Conservation (phyloP, 2,329 filamentous ascomycete genomes). For the Thielaviopsis ethacetica region DNA sequence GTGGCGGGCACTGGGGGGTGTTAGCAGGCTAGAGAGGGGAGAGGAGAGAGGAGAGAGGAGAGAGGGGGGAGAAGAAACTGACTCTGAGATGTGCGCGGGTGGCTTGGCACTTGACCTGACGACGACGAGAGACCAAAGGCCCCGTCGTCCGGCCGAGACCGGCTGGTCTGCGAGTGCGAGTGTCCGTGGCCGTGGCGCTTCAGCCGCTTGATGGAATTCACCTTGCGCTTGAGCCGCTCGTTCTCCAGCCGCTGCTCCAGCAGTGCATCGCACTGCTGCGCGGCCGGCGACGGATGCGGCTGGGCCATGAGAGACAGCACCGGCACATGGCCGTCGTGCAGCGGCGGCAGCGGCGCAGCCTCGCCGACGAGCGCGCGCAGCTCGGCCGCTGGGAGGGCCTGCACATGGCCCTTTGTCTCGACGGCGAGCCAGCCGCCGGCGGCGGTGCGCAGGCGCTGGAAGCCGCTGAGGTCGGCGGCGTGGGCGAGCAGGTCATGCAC, state of each 20-base stretch:
- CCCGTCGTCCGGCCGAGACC: background rate
- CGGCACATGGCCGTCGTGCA: background rate
- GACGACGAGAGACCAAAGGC: background rate
- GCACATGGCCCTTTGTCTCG: constrained; percentile 83
- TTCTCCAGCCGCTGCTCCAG: constrained; percentile 96
- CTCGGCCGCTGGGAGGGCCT: constrained; percentile 21
- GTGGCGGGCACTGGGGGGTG: background rate
- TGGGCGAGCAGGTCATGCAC: constrained; percentile 79
- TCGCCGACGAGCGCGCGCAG: background rate
- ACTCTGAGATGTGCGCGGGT: background rate
- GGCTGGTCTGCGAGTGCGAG: background rate
- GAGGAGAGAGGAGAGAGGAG: background rate
- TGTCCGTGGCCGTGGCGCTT: background rate
- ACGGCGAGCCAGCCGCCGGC: constrained; percentile 65
- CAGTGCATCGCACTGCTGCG: constrained; percentile 74
- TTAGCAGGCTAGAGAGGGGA: background rate
- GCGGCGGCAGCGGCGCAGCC: background rate
- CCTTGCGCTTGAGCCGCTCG: constrained; percentile 67
- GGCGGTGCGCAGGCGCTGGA: constrained; percentile 65
- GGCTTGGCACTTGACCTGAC: background rate
- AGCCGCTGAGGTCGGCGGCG: constrained; percentile 64
- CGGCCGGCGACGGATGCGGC: constrained; percentile 78
- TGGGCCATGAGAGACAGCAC: constrained; percentile 87
- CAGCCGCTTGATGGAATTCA: constrained; percentile 25
- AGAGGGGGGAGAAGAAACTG: background rate